Conservation (phyloP, 176 grass and related monocot genomes). For the Phoenix roebelenii region DNA sequence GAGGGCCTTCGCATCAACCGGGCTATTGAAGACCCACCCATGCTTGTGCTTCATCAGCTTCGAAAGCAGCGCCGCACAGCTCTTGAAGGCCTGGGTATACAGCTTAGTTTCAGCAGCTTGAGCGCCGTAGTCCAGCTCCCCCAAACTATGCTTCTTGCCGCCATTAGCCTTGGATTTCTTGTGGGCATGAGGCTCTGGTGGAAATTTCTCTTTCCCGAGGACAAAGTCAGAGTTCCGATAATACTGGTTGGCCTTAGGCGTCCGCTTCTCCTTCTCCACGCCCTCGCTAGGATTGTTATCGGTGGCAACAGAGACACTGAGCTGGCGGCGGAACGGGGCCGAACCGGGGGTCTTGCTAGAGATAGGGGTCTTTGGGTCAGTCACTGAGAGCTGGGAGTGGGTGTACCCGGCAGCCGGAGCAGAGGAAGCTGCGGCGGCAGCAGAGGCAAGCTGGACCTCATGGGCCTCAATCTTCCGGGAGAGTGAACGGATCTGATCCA, state of each 20-base stretch:
- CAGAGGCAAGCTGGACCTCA: slow-evolving; percentile 18
- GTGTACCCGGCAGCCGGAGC: slow-evolving; percentile 26
- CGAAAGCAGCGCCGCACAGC: slow-evolving; percentile 46
- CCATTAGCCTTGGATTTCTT: slow-evolving; percentile 50
- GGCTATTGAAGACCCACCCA: slow-evolving; percentile 93
- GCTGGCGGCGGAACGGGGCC: slow-evolving; percentile 14
- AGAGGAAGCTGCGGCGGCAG: slow-evolving; percentile 11
- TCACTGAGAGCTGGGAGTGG: slow-evolving; percentile 42
- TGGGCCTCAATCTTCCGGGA: slow-evolving; percentile 36
- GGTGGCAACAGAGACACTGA: slow-evolving; percentile 39
- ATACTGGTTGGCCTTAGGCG: slow-evolving; percentile 66
- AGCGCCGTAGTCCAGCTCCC: slow-evolving; percentile 16
- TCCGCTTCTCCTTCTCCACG: slow-evolving; percentile 79
- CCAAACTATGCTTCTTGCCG: slow-evolving; percentile 38
- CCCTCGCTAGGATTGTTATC: slow-evolving; percentile 31
- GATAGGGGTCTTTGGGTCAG: slow-evolving; percentile 21
- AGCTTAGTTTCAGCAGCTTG: slow-evolving; percentile 40
- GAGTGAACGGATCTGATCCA: slow-evolving; percentile 72
- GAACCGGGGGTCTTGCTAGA: slow-evolving; percentile 4
- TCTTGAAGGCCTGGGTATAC: slow-evolving; percentile 61
- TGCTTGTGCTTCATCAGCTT: slow-evolving; percentile 83
- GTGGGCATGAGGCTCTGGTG: slow-evolving; percentile 42
- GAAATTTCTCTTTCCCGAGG: slow-evolving; percentile 78
- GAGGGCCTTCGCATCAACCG: slow-evolving; percentile 58
- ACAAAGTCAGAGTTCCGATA: slow-evolving; percentile 79